Evolutionary conservation across 768 basidiomycete species (phyloP).

Genomic region (Leucocoprinus birnbaumii): DNA sequence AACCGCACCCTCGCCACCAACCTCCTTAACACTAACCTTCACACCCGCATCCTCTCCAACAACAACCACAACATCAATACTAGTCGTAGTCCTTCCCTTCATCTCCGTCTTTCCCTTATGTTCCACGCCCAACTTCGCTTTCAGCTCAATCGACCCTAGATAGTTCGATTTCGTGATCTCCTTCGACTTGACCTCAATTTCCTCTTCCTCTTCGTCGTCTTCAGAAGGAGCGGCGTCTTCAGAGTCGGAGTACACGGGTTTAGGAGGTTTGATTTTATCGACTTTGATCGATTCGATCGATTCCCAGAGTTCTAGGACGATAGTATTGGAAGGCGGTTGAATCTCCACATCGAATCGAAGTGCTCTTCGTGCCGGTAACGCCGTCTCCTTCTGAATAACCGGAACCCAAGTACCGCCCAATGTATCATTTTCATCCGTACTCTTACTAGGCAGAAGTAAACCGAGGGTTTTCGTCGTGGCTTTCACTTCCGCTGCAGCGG

Average conservation of each 20-base stretch:
- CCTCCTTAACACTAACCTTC: slow-evolving; percentile 34
- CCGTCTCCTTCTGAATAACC: slow-evolving; percentile 67
- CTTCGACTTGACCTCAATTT: slow-evolving; percentile 56
- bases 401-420: slow-evolving; percentile 67
- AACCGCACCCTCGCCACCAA: slow-evolving; percentile 25
- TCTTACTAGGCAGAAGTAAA: slow-evolving; percentile 58
- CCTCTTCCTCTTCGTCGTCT: slow-evolving; percentile 55
- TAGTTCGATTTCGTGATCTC: slow-evolving; percentile 51
- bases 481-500: slow-evolving; percentile 36
- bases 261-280: slow-evolving; percentile 51
- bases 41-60: slow-evolving; percentile 35
- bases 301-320: slow-evolving; percentile 79
- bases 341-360: slow-evolving; percentile 58
- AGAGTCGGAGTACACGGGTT: slow-evolving; percentile 41
- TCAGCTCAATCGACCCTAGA: slow-evolving; percentile 40
- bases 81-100: slow-evolving; percentile 47
- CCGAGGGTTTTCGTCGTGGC: slow-evolving; percentile 67
- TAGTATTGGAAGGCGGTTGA: slow-evolving; percentile 33
- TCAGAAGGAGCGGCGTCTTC: slow-evolving; percentile 31
- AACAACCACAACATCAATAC: slow-evolving; percentile 43
- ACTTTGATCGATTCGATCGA: slow-evolving; percentile 63
- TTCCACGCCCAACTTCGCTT: slow-evolving; percentile 39
- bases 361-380: slow-evolving; percentile 62
- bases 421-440: slow-evolving; percentile 28
- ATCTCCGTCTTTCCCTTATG: slow-evolving; percentile 35